phyloP scores from a whole-genome alignment of 2,329 filamentous ascomycete genomes.

The Trichoderma harzianum region DNA sequence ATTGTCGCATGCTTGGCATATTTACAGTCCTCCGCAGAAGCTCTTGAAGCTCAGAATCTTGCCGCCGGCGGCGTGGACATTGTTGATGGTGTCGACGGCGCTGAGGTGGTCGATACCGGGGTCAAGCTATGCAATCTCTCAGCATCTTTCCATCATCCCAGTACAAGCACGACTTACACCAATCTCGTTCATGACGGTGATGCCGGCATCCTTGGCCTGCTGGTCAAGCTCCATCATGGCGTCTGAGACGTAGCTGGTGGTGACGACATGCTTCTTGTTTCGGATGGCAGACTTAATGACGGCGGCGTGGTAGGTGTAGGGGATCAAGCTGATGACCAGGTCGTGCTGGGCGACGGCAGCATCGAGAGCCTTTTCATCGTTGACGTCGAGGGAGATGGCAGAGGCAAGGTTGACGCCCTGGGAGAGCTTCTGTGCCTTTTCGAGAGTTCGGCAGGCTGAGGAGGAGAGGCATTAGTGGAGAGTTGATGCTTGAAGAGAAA shows the following conservation, averaged over 20 bases:
- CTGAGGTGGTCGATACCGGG: constrained; percentile 65
- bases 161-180: constrained; percentile 56
- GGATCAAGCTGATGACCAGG: constrained; percentile 78
- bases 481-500: not conserved
- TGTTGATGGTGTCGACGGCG: constrained; percentile 81
- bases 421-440: constrained; percentile 70
- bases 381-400: constrained; percentile 83
- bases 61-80: constrained; percentile 83
- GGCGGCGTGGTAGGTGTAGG: constrained; percentile 82
- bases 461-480: not conserved
- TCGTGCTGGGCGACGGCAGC: constrained; percentile 76
- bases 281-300: constrained; percentile 94
- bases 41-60: constrained; percentile 79
- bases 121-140: constrained; percentile 37
- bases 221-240: constrained; percentile 88
- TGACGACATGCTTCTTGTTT: constrained; percentile 94
- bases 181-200: constrained; percentile 98
- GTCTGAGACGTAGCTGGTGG: constrained; percentile 88
- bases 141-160: not conserved
- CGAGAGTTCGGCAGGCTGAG: constrained; percentile 75
- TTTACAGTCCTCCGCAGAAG: constrained; percentile 73
- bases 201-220: constrained; percentile 76
- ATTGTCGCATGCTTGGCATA: not conserved
- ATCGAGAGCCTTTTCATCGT: constrained; percentile 71
- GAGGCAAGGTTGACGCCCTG: constrained; percentile 68